A percentile compares a stretch with the other conserved stretches of the same genome.
phyloP scores from a whole-genome alignment of 371 early-diverging fungal genomes.

The Mucor plumbeus region DNA sequence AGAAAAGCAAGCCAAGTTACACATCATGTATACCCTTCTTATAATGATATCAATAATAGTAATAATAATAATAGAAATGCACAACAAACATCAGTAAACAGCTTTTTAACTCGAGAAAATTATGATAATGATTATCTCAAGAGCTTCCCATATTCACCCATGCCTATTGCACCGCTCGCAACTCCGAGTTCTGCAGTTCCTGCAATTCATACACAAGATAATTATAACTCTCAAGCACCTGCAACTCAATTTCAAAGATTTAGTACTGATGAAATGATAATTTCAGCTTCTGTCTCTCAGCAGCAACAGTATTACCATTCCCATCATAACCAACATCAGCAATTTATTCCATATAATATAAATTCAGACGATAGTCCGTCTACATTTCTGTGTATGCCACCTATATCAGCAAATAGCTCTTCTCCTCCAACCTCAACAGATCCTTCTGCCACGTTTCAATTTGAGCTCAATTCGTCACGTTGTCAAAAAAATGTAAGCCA shows the following conservation, averaged over 20 bases:
- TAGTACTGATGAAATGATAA: neutral
- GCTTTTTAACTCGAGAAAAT: neutral
- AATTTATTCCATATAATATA: neutral
- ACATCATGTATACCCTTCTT: neutral
- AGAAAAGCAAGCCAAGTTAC: neutral
- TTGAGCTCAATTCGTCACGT: neutral
- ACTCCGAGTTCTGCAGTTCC: neutral
- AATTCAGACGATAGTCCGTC: neutral
- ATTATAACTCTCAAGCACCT: neutral
- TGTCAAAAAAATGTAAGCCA: neutral
- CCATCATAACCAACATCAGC: neutral
- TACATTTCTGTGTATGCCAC: neutral
- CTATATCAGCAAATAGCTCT: neutral
- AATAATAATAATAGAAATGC: neutral
- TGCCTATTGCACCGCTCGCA: neutral
- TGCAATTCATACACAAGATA: neutral
- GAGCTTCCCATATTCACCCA: neutral
- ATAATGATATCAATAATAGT: neutral
- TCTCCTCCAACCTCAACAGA: constrained; percentile 1
- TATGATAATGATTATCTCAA: neutral
- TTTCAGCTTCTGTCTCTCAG: neutral
- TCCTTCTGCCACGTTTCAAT: constrained; percentile 2
- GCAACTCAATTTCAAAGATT: neutral
- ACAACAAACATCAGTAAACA: neutral
- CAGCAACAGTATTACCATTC: neutral